Evolutionary conservation across 805 yeast genomes (phyloP).

Genomic region (Ogataea parapolymorpha): DNA sequence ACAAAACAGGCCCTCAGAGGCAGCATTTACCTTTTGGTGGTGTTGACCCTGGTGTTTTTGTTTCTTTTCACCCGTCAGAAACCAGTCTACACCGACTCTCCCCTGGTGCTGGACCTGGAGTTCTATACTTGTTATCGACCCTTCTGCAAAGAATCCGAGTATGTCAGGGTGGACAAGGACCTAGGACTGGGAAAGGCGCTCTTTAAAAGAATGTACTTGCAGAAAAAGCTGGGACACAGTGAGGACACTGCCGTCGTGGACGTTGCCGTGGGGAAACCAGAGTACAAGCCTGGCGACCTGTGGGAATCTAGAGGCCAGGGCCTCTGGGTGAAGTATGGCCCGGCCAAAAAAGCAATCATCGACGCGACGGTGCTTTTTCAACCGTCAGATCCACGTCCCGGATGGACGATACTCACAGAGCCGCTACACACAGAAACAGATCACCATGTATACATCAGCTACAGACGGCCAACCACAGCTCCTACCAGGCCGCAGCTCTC

Average conservation of each 20-base stretch:
- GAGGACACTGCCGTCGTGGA: conserved; percentile 17
- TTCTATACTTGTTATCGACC: conserved; percentile 11
- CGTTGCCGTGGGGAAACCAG: conserved; percentile 8
- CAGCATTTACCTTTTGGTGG: not conserved
- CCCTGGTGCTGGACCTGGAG: conserved; percentile 14
- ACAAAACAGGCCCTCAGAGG: conserved; percentile 15
- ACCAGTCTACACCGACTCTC: not conserved
- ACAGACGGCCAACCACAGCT: conserved; percentile 26
- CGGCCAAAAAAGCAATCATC: conserved; percentile 40
- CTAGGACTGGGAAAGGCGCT: conserved; percentile 13
- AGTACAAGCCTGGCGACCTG: conserved; percentile 1
- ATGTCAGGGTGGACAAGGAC: conserved; percentile 21
- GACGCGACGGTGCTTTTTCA: conserved; percentile 74
- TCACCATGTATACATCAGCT: conserved; percentile 32
- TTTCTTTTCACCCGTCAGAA: not conserved
- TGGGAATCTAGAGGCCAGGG: conserved; percentile 7
- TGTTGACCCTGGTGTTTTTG: conserved; percentile 1
- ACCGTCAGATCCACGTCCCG: conserved; percentile 72
- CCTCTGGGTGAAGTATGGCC: conserved; percentile 59
- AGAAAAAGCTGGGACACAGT: conserved; percentile 12
- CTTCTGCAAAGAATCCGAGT: conserved; percentile 5
- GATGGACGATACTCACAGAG: conserved; percentile 45
- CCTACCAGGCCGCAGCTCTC: conserved; percentile 5
- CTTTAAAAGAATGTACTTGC: conserved; percentile 14
- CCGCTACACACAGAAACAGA: conserved; percentile 7